Conservation (phyloP, 2,329 filamentous ascomycete species). For the Alternaria sp. region DNA sequence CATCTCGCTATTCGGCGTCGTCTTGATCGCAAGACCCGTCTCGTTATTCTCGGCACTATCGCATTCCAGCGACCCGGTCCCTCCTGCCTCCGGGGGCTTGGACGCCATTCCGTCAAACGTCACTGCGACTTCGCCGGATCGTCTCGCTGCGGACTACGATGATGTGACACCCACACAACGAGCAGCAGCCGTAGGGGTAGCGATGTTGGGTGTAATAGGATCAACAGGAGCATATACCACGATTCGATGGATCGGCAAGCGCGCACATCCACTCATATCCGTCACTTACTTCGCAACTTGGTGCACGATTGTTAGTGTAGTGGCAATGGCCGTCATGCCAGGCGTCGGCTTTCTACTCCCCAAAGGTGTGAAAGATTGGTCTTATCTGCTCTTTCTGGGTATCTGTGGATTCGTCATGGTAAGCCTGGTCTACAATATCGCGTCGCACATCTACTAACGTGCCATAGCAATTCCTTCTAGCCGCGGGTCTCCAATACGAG, state of each 20-base stretch:
- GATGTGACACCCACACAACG: slow-evolving; percentile 67
- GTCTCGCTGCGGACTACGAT: slow-evolving; percentile 48
- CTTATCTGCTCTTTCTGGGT: slow-evolving; percentile 71
- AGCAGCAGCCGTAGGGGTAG: slow-evolving; percentile 71
- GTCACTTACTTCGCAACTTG: slow-evolving; percentile 83
- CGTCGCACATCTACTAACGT: neutral
- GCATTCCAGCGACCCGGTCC: slow-evolving; percentile 26
- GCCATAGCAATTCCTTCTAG: slow-evolving; percentile 76
- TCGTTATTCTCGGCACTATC: slow-evolving; percentile 58
- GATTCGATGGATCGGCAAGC: slow-evolving; percentile 79
- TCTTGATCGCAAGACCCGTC: slow-evolving; percentile 79
- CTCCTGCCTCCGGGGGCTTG: slow-evolving; percentile 41
- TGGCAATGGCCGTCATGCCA: slow-evolving; percentile 64
- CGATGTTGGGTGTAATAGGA: slow-evolving; percentile 78
- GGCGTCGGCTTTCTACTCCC: slow-evolving; percentile 65
- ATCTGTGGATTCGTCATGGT: slow-evolving; percentile 77
- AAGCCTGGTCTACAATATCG: slow-evolving; percentile 8
- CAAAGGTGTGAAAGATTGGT: slow-evolving; percentile 64
- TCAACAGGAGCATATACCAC: slow-evolving; percentile 75
- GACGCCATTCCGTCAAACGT: slow-evolving; percentile 39
- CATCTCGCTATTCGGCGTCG: slow-evolving; percentile 77
- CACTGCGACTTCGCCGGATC: slow-evolving; percentile 22
- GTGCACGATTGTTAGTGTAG: slow-evolving; percentile 70
- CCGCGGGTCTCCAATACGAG: slow-evolving; percentile 75
- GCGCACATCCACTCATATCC: slow-evolving; percentile 80